These are phyloP conservation scores for Corymbia calophylla DNA, from an alignment of 441 rosid genomes.

Conservation along the genomic window DNA sequence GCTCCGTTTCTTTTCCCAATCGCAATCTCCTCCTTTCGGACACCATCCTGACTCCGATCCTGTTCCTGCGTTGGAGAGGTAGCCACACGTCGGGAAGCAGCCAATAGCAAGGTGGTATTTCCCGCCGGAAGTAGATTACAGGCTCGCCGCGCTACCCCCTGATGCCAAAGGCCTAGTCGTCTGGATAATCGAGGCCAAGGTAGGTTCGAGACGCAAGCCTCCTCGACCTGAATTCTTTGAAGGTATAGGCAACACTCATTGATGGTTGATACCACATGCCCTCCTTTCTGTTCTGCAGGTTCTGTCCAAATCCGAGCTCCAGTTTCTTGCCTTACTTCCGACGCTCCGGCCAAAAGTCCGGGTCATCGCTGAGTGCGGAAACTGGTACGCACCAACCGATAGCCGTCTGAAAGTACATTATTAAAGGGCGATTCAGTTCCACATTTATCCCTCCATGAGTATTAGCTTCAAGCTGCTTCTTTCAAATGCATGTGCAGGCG, in stretches of 20 bases:
- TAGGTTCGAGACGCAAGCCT: not conserved
- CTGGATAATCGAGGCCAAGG: slow-evolving; percentile 95
- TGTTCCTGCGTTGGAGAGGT: not conserved
- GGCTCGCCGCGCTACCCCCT: slow-evolving; percentile 67
- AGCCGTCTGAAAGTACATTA: not conserved
- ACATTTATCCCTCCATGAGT: not conserved
- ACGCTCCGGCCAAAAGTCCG: slow-evolving; percentile 74
- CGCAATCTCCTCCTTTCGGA: not conserved
- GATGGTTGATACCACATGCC: not conserved
- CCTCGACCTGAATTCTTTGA: not conserved
- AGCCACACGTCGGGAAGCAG: slow-evolving; percentile 92
- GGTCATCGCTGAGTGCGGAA: slow-evolving; percentile 84
- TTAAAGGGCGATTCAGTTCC: not conserved
- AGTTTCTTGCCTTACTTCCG: slow-evolving; percentile 87
- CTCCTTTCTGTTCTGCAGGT: slow-evolving; percentile 31
- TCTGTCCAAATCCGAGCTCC: slow-evolving; percentile 74
- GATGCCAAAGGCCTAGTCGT: slow-evolving; percentile 80
- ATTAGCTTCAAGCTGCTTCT: not conserved
- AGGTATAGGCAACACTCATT: not conserved
- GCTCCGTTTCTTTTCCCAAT: not conserved
- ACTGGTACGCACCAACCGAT: slow-evolving; percentile 37
- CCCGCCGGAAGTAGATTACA: slow-evolving; percentile 87
- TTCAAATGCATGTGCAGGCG: slow-evolving; percentile 36
- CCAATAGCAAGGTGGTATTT: slow-evolving; percentile 94
- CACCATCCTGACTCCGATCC: not conserved